Base-by-base conservation (phyloP, 495 filamentous ascomycete genomes). In the Aspergillus bertholletiae region DNA sequence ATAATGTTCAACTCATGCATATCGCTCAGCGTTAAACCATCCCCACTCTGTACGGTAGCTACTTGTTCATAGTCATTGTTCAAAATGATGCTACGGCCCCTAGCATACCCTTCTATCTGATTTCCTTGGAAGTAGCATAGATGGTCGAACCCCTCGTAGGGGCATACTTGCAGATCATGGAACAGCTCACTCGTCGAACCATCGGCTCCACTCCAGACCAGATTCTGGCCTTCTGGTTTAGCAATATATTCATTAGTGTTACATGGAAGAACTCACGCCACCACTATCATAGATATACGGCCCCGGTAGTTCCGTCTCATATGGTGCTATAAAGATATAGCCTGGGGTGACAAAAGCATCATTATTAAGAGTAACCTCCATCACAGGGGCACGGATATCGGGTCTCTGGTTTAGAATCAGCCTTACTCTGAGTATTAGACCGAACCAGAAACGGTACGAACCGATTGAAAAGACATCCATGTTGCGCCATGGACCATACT, bases 1-100 rank as follows among this genome's bases (percentile, higher is more conserved):
- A 76, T 51, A 22, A 79, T 59, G 53, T 76, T 72, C 37, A 80
- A 79, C 64, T 80, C 76, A 49, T 81, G 77, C 49, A 72, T 71
- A 37, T 74, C 72, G 2, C 46, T 45, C 1, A 73, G 60, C 5
- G 77, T 53, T 47, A 72, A 73, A 59, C 77, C 74, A 41, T 74
- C 71, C 0, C 68, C 76, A 1, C 72, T 74, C 6, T 70, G 64
- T 3, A 77, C 62, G 23, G 74, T 69, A 3, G 60, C 63, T 24
- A 78, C 68, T 7, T 74, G 75, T 64, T 79, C 68, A 48, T 81
- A 81, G 46, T 72, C 65, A 48, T 78, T 64, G 50, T 80, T 63
- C 46, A 81, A 47, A 46, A 80, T n/a, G 13, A 37, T 3, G 13
- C 2, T 1, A 37, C 13, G 34, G 5, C 34, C 34, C 13, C 34